Evolutionary conservation across 805 yeast genomes (phyloP), one percentile per base, ranked within the genome.

Genomic region (Metschnikowia orientalis): DNA sequence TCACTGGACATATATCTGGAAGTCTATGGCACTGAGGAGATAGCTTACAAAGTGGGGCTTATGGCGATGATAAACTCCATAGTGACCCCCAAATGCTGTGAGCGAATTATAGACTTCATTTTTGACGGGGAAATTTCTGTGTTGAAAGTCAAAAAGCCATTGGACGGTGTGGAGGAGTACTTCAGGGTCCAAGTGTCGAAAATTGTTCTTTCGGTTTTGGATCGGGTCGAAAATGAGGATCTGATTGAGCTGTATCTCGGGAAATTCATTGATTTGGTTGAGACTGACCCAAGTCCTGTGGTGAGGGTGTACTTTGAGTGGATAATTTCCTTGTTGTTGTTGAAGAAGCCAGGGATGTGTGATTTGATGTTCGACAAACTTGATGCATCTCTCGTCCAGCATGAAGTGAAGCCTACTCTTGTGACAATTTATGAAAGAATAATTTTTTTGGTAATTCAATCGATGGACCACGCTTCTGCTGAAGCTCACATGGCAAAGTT

Each of bases 301-400:
- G 83, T 77, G 4, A 71, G 97, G 36, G 59, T 72, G 2, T 85
- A 81, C 47, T 57, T 84, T 34, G 97, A 89, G 50, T 89, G 95
- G 95, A 62, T 80, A 9, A 56, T 81, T 23, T 71, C 85, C 0
- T 56, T 62, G 10, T 59, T 67, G 13, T 51, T 76, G 28, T 39
- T 61, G 9, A 47, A 48, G n/a, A 50, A 46, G 18, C 44, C 38
- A 9, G 47, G 41, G 8, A 30, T 44, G 11, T 33, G 49, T n/a
- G 31, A 40, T 14, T 12, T 28, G 10, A 24, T 43, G 28, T 41
- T 68, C 37, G 47, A 37, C 2, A 37, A 32, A 10, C 40, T 53
- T 10, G 20, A 40, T 7, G 41, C 42, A 8, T 46, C 45, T 3
- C 30, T 49, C 4, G 34, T 32, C 15, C 32, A 45, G 38, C 33